Evolutionary conservation across 257 asterid species (phyloP), one percentile per base, ranked within the genome.

Genomic region (Rauvolfia tetraphylla): DNA sequence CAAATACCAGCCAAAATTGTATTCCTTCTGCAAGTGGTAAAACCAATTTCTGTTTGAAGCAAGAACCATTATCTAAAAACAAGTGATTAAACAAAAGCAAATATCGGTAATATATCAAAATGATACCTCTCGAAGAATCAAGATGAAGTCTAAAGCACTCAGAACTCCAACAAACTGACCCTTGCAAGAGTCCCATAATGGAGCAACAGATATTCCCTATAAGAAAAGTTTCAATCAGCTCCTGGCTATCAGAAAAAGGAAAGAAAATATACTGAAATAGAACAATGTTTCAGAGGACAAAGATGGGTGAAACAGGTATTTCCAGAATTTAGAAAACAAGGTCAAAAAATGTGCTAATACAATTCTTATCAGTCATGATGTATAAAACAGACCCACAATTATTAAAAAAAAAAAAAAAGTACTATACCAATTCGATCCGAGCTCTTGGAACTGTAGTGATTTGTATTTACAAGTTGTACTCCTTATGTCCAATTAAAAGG

Each of bases 161-260:
- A 90, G 90, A 83, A 90, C 88, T 79, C 96, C 96, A 72, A 88
- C 93, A 83, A 88, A 87, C 81, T 76, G 91, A 66, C 90, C 84
- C 89, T 75, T 86, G 79, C 82, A 67, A 22, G 84, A 81, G 81
- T 90, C 96, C 96, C 96, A 90, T 81, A 90, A 78, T 77, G 96
- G 93, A 67, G 93, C 92, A 73, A 87, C 86, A 79, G 89, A 81
- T 62, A 90, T 83, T 81, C 96, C 96, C 96, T 90, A 53, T 53
- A 69, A 75, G 79, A 80, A n/a, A 84, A 79, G 63, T 69, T 77
- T 63, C 54, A 66, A 81, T 71, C 68, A 76, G 75, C 58, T 51
- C 63, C 81, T 51, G 71, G 76, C 69, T 54, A 67, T 63, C 56
- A 57, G 69, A 75, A 22, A 73, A 36, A 48, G 34, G 39, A 44